Evolutionary conservation across 1,284 basidiomycete species (phyloP), one percentile per base, ranked within the genome.

Genomic region (Schizophyllum amplum): DNA sequence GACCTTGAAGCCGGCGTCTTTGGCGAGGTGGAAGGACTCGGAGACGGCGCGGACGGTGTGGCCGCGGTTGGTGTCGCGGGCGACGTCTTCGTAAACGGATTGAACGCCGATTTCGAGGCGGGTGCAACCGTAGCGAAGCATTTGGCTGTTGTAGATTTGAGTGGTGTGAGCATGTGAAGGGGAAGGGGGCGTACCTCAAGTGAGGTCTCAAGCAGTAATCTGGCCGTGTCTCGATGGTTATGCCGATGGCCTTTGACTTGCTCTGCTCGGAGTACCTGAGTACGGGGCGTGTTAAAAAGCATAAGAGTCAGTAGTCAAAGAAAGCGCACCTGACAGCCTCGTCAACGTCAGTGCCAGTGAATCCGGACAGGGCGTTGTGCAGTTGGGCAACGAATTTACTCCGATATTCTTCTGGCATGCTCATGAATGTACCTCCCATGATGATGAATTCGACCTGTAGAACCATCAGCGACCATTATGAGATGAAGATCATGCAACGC

Each of bases 351-450:
- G 84, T 80, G 1, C 93, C 92, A 1, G 95, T 98, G 69, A 91
- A 95, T 0, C 97, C 97, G 20, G 92, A 95, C 5, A 99, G 78
- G 0, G 97, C 95, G 68, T 99, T 99, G 71, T 99, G 97, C 54
- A 99, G 79, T 62, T 98, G 95, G 0, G 96, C 95, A 58, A 99
- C 84, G 66, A 99, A 99, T 61, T 90, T 86, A 64, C 86, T 87
- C 57, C 96, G 83, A 69, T 99, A 99, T 50, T 94, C 92, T 71
- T 98, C 94, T 22, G 95, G 89, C 85, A 98, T 94, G 65, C 93
- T 97, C 95, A 99, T 98, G 72, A 99, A 99, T 4, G 96, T 99
- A 51, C 96, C 96, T 27, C 96, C 97, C 96, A 99, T 99, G 65
- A 99, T 81, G 63, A 99, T 99, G 68, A 98, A 98, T 69, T 99